Evolutionary conservation across 2,329 filamentous ascomycete genomes (phyloP).

Genomic region (Aspergillus costaricaensis): DNA sequence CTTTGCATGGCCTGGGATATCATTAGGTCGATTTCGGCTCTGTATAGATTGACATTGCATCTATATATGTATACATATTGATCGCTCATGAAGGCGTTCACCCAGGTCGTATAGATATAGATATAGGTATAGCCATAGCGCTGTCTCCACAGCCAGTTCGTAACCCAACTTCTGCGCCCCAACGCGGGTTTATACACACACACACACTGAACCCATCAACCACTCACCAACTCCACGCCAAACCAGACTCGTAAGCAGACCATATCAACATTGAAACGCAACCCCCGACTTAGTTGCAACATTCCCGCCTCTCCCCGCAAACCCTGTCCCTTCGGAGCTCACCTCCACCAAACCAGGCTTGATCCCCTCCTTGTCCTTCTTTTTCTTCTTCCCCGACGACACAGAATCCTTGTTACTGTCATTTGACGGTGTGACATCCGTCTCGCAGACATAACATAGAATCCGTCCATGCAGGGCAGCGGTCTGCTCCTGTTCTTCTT

Average conservation of each 20-base stretch:
- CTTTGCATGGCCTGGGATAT: background rate
- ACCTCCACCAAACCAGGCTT: slow-evolving; percentile 76
- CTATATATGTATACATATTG: background rate
- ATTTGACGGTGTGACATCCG: slow-evolving; percentile 61
- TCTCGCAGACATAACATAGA: slow-evolving; percentile 84
- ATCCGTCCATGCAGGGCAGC: slow-evolving; percentile 49
- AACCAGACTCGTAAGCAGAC: background rate
- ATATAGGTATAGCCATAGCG: background rate
- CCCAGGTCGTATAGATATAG: background rate
- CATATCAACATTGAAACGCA: slow-evolving; percentile 73
- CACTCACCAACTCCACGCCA: background rate
- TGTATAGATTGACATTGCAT: background rate
- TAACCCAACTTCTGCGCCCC: background rate
- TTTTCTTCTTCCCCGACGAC: slow-evolving; percentile 33
- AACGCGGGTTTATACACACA: background rate
- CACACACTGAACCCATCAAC: background rate
- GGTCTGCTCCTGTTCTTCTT: slow-evolving; percentile 48
- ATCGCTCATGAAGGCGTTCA: background rate
- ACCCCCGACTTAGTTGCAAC: slow-evolving; percentile 77
- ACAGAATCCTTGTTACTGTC: slow-evolving; percentile 16
- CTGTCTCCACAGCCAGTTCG: background rate
- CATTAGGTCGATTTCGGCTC: background rate
- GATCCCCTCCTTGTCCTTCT: slow-evolving; percentile 56
- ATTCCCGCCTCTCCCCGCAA: slow-evolving; percentile 82
- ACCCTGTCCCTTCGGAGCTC: slow-evolving; percentile 85